phyloP scores from a whole-genome alignment of 768 basidiomycete species.

The Suillus sp. region DNA sequence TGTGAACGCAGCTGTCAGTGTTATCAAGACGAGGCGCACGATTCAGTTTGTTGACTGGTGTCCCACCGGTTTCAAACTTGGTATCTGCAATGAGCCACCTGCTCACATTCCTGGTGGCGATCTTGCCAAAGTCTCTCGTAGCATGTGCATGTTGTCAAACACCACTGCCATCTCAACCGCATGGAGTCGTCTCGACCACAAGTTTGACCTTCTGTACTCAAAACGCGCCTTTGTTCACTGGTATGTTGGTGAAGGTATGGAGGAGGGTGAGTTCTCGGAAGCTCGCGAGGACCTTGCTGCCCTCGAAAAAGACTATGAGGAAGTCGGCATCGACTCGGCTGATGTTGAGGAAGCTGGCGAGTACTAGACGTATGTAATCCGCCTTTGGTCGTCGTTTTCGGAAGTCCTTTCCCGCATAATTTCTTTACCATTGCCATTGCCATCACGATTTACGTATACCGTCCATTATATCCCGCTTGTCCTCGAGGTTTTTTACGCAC shows the following conservation, averaged over 20 bases:
- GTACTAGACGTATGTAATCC: conserved; percentile 37
- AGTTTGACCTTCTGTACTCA: conserved; percentile 79
- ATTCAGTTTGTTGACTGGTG: conserved; percentile 83
- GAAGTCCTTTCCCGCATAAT: conserved; percentile 35
- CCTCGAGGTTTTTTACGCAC: conserved; percentile 14
- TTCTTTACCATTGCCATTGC: conserved; percentile 21
- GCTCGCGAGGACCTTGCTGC: conserved; percentile 99
- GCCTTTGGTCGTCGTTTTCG: conserved; percentile 25
- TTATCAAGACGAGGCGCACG: conserved; percentile 78
- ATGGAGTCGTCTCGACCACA: conserved; percentile 76
- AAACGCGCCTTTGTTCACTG: conserved; percentile 58
- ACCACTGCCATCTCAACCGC: conserved; percentile 72
- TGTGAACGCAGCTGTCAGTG: conserved; percentile 70
- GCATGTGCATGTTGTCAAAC: conserved; percentile 80
- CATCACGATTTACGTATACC: conserved; percentile 39
- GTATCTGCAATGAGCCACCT: conserved; percentile 79
- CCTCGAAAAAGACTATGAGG: conserved; percentile 96
- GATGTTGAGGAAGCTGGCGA: conserved; percentile 53
- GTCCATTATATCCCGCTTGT: conserved; percentile 32
- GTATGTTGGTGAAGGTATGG: conserved; percentile 81
- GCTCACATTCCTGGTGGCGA: conserved; percentile 77
- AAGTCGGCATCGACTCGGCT: conserved; percentile 64
- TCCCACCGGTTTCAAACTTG: conserved; percentile 77
- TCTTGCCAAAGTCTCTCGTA: conserved; percentile 73
- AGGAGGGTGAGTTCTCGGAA: conserved; percentile 97